Percentiles rank a stretch among this genome's conserved stretches.
Evolutionary conservation across 129 eudicot genomes (phyloP).

Genomic region (Apium graveolens): DNA sequence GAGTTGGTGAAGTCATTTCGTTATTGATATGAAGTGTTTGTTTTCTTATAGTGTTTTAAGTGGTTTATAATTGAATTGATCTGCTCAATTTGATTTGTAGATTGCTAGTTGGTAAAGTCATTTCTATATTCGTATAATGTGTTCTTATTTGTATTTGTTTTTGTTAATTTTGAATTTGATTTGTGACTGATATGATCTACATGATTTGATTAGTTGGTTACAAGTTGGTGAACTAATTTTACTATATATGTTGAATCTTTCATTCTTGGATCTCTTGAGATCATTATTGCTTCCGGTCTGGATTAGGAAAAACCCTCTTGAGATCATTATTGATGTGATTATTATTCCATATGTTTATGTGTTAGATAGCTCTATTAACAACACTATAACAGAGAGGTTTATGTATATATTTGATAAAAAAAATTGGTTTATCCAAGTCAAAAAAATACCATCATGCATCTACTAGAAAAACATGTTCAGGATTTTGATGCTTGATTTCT

Average conservation of each 20-base stretch:
- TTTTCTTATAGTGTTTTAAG: not conserved
- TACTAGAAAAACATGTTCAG: not conserved
- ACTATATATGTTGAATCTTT: not conserved
- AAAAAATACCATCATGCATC: not conserved
- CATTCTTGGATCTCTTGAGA: not conserved
- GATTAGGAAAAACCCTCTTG: not conserved
- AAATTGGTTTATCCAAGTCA: not conserved
- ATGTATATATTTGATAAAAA: no score
- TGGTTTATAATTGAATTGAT: not conserved
- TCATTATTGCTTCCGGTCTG: not conserved
- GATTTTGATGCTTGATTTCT: not conserved
- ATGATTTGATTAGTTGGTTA: not conserved
- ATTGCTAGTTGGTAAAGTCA: not conserved
- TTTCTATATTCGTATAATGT: not conserved
- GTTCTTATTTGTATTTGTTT: not conserved
- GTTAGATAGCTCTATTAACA: not conserved
- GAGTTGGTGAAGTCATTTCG: not conserved
- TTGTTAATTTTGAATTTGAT: not conserved
- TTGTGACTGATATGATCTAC: not conserved
- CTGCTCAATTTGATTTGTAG: not conserved
- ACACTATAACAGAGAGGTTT: not conserved
- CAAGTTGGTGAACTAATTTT: not conserved
- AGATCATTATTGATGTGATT: not conserved
- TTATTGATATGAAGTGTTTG: not conserved
- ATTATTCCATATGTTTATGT: not conserved